Percentiles rank a stretch among this genome's conserved stretches.
Conservation (phyloP, 441 rosid genomes). For the Gossypium schwendimanii region DNA sequence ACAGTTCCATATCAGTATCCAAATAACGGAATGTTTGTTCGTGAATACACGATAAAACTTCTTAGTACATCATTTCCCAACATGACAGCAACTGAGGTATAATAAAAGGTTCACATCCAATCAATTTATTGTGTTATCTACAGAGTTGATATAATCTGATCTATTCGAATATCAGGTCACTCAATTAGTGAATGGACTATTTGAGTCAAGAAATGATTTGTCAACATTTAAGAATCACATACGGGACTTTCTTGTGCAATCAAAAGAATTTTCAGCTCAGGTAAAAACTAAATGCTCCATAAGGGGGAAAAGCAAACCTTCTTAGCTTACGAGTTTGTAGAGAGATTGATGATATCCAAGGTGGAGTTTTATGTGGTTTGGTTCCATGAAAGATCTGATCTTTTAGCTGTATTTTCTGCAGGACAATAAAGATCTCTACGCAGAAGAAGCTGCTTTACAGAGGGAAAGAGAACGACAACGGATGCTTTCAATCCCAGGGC, state of each 20-base stretch:
- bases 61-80: constrained; percentile 90
- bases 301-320: background rate
- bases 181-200: constrained; percentile 76
- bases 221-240: constrained; percentile 78
- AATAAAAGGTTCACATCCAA: background rate
- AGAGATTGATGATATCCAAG: too few species aligned
- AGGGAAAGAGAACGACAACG: constrained; percentile 81
- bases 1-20: constrained; percentile 65
- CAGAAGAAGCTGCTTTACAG: constrained; percentile 95
- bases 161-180: constrained; percentile 51
- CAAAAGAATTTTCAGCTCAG: constrained; percentile 84
- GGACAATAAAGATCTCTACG: constrained; percentile 97
- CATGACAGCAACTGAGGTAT: constrained; percentile 85
- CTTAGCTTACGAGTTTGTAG: background rate
- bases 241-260: constrained; percentile 84
- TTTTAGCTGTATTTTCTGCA: constrained; percentile 24
- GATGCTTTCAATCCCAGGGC: constrained; percentile 95
- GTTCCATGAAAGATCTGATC: background rate
- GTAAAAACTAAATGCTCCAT: constrained; percentile 21
- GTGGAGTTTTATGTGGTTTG: background rate
- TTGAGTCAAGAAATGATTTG: constrained; percentile 73
- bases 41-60: constrained; percentile 89
- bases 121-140: background rate
- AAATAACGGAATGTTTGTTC: constrained; percentile 67
- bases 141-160: constrained; percentile 15